A percentile compares a stretch with the other conserved stretches of the same genome.
These are phyloP conservation scores for Monosporascus sp. DNA, from an alignment of 2,329 filamentous ascomycete genomes.

Conservation along the genomic window DNA sequence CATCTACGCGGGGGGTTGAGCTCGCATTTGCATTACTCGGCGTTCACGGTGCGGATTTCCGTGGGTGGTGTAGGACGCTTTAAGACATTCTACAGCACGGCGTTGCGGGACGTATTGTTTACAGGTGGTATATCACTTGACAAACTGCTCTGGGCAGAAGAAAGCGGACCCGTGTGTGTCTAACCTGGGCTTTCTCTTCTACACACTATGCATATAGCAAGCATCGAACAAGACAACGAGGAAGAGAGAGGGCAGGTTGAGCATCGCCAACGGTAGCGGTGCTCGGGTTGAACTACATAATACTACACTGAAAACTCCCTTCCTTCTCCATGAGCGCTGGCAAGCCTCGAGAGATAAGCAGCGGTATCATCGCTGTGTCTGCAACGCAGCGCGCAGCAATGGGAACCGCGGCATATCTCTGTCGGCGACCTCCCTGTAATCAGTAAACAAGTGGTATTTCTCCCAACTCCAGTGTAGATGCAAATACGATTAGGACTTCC, in stretches of 20 bases:
- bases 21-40: slow-evolving; percentile 2
- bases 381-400: no score
- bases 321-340: no score
- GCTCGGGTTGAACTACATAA: slow-evolving; percentile 23
- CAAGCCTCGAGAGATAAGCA: no score
- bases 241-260: slow-evolving; percentile 16
- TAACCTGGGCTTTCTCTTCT: neutral
- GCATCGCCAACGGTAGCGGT: slow-evolving; percentile 21
- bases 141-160: neutral
- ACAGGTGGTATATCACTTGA: neutral
- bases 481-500: neutral
- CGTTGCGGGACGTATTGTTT: no score
- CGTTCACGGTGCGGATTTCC: neutral
- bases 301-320: neutral
- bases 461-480: slow-evolving; percentile 5
- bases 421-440: no score
- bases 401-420: no score
- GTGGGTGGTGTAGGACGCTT: no score
- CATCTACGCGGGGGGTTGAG: neutral
- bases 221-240: neutral
- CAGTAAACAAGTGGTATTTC: slow-evolving; percentile 4
- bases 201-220: neutral
- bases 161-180: no score
- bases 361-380: no score
- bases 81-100: no score